A percentile compares a stretch with the other conserved stretches of the same genome.
phyloP scores from a whole-genome alignment of 176 grass and related monocot genomes.

The Musa acuminata region DNA sequence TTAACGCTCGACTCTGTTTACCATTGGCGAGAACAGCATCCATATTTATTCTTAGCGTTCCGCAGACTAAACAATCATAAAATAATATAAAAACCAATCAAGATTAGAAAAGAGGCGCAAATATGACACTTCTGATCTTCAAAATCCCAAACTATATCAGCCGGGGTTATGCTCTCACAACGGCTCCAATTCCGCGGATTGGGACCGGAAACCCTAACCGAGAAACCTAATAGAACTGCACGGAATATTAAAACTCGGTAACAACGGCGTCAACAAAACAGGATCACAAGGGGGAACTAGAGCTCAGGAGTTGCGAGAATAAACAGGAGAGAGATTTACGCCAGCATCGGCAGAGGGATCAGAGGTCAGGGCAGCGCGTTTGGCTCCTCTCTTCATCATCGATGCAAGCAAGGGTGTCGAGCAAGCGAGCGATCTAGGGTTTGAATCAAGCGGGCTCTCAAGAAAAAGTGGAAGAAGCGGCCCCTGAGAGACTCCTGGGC shows the following conservation, averaged over 20 bases:
- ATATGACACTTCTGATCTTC: no score
- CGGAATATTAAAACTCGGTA: no score
- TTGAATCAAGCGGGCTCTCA: not conserved
- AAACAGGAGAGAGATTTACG: conserved; percentile 22
- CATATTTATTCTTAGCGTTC: not conserved
- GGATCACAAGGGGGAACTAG: not conserved
- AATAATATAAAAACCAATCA: no score
- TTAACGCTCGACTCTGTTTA: not conserved
- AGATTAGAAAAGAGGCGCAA: no score
- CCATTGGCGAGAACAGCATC: not conserved
- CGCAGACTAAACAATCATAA: not conserved
- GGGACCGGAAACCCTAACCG: not conserved
- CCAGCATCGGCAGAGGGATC: conserved; percentile 19
- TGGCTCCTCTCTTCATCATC: conserved; percentile 43
- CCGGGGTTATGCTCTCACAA: no score
- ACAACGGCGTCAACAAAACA: not conserved
- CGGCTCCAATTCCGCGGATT: not conserved
- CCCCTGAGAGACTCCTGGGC: not conserved
- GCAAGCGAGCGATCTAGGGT: not conserved
- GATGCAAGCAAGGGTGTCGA: not conserved
- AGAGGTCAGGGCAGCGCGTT: conserved; percentile 34
- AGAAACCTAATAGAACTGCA: not conserved
- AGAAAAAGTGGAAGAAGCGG: not conserved
- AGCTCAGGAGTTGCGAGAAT: not conserved
- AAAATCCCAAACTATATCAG: no score